phyloP scores from a whole-genome alignment of 2,329 filamentous ascomycete genomes.

The Penicillium sp. region DNA sequence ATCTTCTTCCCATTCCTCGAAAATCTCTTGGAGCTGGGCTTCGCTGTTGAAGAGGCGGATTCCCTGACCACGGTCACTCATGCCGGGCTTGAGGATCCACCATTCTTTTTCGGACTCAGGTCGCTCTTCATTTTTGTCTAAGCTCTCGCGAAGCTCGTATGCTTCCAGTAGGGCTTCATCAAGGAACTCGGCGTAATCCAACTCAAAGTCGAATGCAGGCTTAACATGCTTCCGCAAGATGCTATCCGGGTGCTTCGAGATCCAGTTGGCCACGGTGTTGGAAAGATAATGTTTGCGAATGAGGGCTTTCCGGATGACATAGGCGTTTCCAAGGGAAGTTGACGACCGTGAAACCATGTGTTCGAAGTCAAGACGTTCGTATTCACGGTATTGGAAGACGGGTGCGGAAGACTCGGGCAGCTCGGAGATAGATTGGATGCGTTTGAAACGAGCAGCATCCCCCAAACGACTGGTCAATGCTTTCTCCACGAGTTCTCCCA shows the following conservation, averaged over 20 bases:
- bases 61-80: constrained; percentile 94
- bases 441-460: constrained; percentile 48
- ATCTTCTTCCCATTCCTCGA: constrained; percentile 82
- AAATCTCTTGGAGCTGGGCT: constrained; percentile 79
- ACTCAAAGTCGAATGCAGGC: constrained; percentile 79
- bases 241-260: constrained; percentile 75
- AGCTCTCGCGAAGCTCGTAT: constrained; percentile 78
- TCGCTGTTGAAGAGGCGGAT: constrained; percentile 86
- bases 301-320: constrained; percentile 91
- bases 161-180: constrained; percentile 90
- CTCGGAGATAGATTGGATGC: constrained; percentile 54
- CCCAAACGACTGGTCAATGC: constrained; percentile 68
- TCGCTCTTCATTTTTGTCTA: constrained; percentile 65
- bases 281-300: constrained; percentile 95
- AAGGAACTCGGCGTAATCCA: constrained; percentile 95
- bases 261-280: constrained; percentile 79
- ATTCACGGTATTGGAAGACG: constrained; percentile 77
- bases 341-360: constrained; percentile 62
- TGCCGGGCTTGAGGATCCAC: constrained; percentile 98
- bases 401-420: constrained; percentile 48
- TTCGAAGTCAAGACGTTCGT: constrained; percentile 85
- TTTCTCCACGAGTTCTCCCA: constrained; percentile 77
- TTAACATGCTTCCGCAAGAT: constrained; percentile 70
- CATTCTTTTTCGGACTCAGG: constrained; percentile 70
- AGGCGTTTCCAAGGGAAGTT: constrained; percentile 76